A percentile compares a stretch with the other conserved stretches of the same genome.
These are phyloP conservation scores for Pseudopyricularia javanii DNA, from an alignment of 2,329 filamentous ascomycete species.

Conservation along the genomic window DNA sequence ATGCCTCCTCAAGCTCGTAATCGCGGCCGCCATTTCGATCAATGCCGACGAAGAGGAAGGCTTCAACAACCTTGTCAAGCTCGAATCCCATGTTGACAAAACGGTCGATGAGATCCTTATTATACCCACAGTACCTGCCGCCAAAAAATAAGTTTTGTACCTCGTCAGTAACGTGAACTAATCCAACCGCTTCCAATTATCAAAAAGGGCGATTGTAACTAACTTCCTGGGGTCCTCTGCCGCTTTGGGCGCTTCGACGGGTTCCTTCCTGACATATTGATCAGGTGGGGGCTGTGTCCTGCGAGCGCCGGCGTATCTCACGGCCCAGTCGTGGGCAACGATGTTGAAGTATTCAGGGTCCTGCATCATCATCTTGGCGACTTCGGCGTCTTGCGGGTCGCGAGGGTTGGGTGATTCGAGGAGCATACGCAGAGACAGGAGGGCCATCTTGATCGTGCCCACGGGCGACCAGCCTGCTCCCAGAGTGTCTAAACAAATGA, in stretches of 20 bases:
- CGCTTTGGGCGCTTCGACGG: conserved; percentile 29
- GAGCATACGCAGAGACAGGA: conserved; percentile 85
- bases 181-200: neutral
- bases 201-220: neutral
- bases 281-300: conserved; percentile 20
- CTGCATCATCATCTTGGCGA: conserved; percentile 77
- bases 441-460: conserved; percentile 87
- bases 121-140: conserved; percentile 73
- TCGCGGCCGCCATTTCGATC: conserved; percentile 66
- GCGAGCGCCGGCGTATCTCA: conserved; percentile 70
- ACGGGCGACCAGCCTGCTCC: conserved; percentile 88
- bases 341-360: conserved; percentile 68
- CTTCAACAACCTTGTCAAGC: conserved; percentile 71
- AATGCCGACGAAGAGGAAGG: conserved; percentile 72
- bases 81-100: conserved; percentile 91
- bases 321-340: conserved; percentile 83
- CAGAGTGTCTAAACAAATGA: conserved; percentile 92
- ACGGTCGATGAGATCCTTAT: conserved; percentile 66
- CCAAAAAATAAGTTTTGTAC: neutral
- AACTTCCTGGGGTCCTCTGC: conserved; percentile 37
- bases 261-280: conserved; percentile 32
- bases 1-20: conserved; percentile 79
- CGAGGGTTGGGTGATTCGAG: conserved; percentile 90
- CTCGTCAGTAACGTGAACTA: neutral
- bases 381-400: conserved; percentile 92